phyloP scores from a whole-genome alignment of 2,329 filamentous ascomycete species.

The Huntiella moniliformis region DNA sequence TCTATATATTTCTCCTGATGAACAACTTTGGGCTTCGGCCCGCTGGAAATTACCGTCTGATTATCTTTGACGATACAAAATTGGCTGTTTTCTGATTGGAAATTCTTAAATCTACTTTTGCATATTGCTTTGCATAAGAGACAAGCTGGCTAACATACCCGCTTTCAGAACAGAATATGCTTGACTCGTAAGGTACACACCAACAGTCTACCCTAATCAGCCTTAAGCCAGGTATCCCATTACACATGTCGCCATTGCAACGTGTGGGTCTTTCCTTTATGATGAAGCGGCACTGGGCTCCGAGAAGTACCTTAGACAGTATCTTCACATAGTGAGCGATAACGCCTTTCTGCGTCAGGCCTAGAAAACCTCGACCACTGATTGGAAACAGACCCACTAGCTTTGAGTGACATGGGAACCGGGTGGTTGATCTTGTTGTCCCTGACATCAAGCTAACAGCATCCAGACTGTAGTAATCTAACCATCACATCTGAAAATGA shows the following conservation, averaged over 20 bases:
- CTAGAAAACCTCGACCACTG: conserved; percentile 99
- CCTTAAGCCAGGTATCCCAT: too few relatives aligned
- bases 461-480: too few relatives aligned
- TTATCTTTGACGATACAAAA: conserved; percentile 55
- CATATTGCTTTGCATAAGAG: not conserved
- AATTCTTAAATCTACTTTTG: conserved; percentile 1
- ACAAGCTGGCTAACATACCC: conserved; percentile 18
- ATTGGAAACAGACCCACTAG: conserved; percentile 21
- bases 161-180: conserved; percentile 12
- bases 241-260: conserved; percentile 11
- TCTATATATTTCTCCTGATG: conserved; percentile 25
- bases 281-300: conserved; percentile 98
- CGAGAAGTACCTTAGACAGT: conserved; percentile 35
- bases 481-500: not conserved
- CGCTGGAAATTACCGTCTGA: conserved; percentile 97
- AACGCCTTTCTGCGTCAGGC: conserved; percentile 85
- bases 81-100: conserved; percentile 64
- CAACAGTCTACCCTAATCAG: not conserved
- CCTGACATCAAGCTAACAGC: not conserved
- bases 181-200: conserved; percentile 8
- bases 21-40: conserved; percentile 43
- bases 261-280: conserved; percentile 23
- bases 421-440: not conserved
- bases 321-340: conserved; percentile 49
- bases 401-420: not conserved